Percentiles rank a stretch among this genome's conserved stretches.
phyloP scores from a whole-genome alignment of 495 filamentous ascomycete species.

The Evansstolkia leycettana region DNA sequence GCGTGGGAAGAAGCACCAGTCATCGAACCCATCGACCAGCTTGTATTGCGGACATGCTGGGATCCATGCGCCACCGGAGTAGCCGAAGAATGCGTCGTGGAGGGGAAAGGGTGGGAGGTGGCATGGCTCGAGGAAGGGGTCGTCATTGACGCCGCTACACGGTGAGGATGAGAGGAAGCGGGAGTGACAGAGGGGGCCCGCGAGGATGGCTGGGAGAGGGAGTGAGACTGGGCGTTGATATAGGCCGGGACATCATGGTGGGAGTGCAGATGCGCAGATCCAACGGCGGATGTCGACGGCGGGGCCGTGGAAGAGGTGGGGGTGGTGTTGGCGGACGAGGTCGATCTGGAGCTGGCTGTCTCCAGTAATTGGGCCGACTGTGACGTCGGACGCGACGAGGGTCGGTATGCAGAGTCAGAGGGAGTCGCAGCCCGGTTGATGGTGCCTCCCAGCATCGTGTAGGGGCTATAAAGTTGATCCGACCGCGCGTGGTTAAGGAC shows the following conservation, averaged over 20 bases:
- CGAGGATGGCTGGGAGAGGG: conserved; percentile 13
- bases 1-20: conserved; percentile 3
- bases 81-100: conserved; percentile 11
- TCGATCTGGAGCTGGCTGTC: conserved; percentile 23
- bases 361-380: conserved; percentile 7
- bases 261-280: conserved; percentile 23
- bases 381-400: conserved; percentile 14
- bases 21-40: conserved; percentile 5
- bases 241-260: conserved; percentile 31
- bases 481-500: conserved; percentile 34
- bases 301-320: conserved; percentile 30
- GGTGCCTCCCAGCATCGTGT: conserved; percentile 40
- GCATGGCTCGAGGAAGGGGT: conserved; percentile 16
- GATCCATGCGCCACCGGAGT: conserved; percentile 1
- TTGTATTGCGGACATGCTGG: conserved; percentile 3
- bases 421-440: conserved; percentile 20
- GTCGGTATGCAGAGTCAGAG: conserved; percentile 26
- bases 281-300: conserved; percentile 22
- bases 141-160: conserved; percentile 28
- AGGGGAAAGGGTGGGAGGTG: conserved; percentile 9
- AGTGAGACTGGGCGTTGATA: conserved; percentile 18
- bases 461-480: conserved; percentile 27
- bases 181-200: conserved; percentile 17
- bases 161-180: conserved; percentile 29
- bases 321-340: conserved; percentile 24